These are phyloP conservation scores for Hypericum perforatum DNA, from an alignment of 345 rosid species.

Conservation along the genomic window DNA sequence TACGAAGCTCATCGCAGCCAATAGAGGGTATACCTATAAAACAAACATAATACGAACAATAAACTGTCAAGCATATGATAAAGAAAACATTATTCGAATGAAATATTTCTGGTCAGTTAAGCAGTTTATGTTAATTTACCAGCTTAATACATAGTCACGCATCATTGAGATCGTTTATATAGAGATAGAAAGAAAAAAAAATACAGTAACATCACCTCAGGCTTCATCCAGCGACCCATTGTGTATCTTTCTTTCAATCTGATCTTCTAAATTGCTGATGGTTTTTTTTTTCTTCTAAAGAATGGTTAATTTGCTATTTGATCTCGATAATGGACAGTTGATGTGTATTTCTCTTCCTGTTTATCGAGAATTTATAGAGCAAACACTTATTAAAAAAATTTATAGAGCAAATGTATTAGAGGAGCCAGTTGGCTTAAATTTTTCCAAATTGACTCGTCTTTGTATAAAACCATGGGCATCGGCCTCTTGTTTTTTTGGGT, in stretches of 20 bases:
- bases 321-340: too few relatives aligned
- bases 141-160: too few relatives aligned
- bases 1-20: conserved; percentile 72
- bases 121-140: background rate
- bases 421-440: conserved; percentile 16
- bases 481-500: conserved; percentile 31
- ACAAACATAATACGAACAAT: background rate
- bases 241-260: background rate
- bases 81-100: background rate
- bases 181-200: background rate
- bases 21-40: conserved; percentile 53
- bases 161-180: too few relatives aligned
- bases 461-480: conserved; percentile 29
- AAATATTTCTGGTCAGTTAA: background rate
- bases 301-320: background rate
- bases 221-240: conserved; percentile 72
- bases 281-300: background rate
- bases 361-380: too few relatives aligned
- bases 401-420: background rate
- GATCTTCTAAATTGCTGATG: too few relatives aligned
- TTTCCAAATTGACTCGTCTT: background rate
- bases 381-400: background rate
- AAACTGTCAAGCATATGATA: too few relatives aligned
- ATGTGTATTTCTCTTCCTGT: too few relatives aligned
- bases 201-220: conserved; percentile 35